Evolutionary conservation across 352 stramenopile genomes (phyloP).

Genomic region (Peronospora tabacina): DNA sequence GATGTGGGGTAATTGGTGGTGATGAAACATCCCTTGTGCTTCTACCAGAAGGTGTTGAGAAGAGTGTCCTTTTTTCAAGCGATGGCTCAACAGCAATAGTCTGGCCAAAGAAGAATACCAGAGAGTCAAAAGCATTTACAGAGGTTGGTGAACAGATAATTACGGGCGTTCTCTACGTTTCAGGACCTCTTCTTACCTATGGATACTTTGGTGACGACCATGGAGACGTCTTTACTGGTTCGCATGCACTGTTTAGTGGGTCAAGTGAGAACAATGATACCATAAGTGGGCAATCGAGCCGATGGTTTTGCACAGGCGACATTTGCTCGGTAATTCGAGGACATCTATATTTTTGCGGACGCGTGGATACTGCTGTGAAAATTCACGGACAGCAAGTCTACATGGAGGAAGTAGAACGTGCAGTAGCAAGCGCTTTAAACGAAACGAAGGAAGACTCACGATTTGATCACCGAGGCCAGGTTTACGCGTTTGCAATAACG

Average conservation of each 20-base stretch:
- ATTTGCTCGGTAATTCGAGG: slow-evolving; percentile 27
- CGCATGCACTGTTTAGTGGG: neutral
- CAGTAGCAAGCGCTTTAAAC: slow-evolving; percentile 17
- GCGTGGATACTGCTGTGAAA: slow-evolving; percentile 45
- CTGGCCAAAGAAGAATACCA: slow-evolving; percentile 7
- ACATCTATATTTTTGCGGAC: slow-evolving; percentile 37
- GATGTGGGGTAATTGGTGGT: slow-evolving; percentile 20
- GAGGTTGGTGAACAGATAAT: neutral
- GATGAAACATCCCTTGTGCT: slow-evolving; percentile 24
- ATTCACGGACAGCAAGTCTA: slow-evolving; percentile 45
- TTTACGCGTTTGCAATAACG: slow-evolving; percentile 21
- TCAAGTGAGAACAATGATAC: neutral
- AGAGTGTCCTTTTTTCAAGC: neutral
- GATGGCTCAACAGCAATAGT: slow-evolving; percentile 3
- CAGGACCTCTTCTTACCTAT: slow-evolving; percentile 24
- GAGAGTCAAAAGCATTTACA: neutral
- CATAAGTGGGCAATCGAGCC: neutral
- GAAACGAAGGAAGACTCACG: neutral
- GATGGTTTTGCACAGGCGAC: slow-evolving; percentile 41
- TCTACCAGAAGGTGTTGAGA: slow-evolving; percentile 4
- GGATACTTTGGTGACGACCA: slow-evolving; percentile 26
- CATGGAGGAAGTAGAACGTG: slow-evolving; percentile 42
- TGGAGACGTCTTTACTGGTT: slow-evolving; percentile 7
- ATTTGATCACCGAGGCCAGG: neutral
- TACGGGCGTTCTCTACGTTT: slow-evolving; percentile 34